phyloP scores from a whole-genome alignment of 2,329 filamentous ascomycete species.

The Apiospora phragmitis region DNA sequence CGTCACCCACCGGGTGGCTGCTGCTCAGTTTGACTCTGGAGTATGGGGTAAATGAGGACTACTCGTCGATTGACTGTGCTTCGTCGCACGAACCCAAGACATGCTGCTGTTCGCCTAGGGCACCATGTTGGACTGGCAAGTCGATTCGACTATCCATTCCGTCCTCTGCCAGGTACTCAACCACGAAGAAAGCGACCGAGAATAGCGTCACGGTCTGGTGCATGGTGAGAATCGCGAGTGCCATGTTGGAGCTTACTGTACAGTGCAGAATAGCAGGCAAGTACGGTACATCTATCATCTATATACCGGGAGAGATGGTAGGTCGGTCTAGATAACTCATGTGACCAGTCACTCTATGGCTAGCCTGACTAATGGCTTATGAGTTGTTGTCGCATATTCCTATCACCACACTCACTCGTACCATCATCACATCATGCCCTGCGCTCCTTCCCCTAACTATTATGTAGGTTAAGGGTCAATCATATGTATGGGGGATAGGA shows the following conservation, averaged over 20 bases:
- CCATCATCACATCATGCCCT: neutral
- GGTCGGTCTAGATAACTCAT: slow-evolving; percentile 2
- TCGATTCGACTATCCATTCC: slow-evolving; percentile 1
- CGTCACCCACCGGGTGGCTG: slow-evolving; percentile 1
- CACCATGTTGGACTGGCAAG: neutral
- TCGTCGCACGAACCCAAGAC: neutral
- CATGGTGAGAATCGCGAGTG: neutral
- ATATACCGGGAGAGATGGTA: neutral
- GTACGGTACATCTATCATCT: neutral
- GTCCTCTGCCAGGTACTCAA: neutral
- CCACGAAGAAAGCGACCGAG: neutral
- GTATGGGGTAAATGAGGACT: slow-evolving; percentile 2
- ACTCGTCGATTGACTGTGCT: neutral
- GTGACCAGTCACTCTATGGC: neutral
- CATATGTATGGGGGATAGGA: neutral
- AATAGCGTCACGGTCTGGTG: slow-evolving; percentile 4
- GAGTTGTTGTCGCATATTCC: neutral
- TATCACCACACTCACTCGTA: neutral
- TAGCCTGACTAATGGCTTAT: neutral
- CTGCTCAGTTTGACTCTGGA: neutral
- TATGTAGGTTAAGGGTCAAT: neutral
- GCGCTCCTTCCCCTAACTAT: neutral
- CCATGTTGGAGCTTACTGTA: neutral
- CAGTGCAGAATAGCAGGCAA: neutral
- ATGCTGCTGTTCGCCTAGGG: neutral